A percentile compares a stretch with the other conserved stretches of the same genome.
Evolutionary conservation across 164 flowering plant species (phyloP).

Genomic region (Vitis rupestris): DNA sequence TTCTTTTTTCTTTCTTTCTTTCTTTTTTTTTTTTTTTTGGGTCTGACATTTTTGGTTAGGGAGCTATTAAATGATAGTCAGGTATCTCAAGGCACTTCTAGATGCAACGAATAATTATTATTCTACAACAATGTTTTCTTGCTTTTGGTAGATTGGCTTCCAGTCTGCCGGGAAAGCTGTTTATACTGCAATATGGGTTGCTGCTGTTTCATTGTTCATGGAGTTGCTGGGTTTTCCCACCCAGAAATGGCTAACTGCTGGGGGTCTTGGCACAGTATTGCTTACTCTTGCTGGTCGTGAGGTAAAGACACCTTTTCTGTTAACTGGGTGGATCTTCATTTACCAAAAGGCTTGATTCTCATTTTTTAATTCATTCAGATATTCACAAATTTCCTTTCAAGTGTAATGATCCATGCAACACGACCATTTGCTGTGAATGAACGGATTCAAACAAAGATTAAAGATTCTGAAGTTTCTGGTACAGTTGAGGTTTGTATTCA

Average conservation of each 20-base stretch:
- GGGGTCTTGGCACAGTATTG: constrained; percentile 96
- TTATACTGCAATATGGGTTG: constrained; percentile 91
- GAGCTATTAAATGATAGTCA: constrained; percentile 3
- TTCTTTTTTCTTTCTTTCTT: background rate
- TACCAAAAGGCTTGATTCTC: background rate
- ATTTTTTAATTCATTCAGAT: constrained; percentile 47
- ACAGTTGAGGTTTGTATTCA: constrained; percentile 85
- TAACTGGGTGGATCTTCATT: constrained; percentile 1
- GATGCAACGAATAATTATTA: background rate
- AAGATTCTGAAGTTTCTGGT: constrained; percentile 97
- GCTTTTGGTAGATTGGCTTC: constrained; percentile 80
- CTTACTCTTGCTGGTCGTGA: constrained; percentile 99
- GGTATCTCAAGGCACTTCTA: background rate
- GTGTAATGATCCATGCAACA: constrained; percentile 94
- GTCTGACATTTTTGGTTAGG: constrained; percentile 1
- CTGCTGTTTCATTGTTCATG: constrained; percentile 92
- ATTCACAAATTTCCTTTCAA: constrained; percentile 91
- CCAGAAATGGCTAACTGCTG: constrained; percentile 98
- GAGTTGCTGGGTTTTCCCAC: constrained; percentile 95
- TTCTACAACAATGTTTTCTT: constrained; percentile 6
- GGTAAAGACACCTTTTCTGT: constrained; percentile 37
- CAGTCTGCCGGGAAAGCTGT: constrained; percentile 88
- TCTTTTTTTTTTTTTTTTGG: background rate
- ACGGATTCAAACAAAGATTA: constrained; percentile 96
- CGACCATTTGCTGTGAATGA: constrained; percentile 89